phyloP scores from a whole-genome alignment of 805 yeast species.

The Lachancea lanzarotensis region DNA sequence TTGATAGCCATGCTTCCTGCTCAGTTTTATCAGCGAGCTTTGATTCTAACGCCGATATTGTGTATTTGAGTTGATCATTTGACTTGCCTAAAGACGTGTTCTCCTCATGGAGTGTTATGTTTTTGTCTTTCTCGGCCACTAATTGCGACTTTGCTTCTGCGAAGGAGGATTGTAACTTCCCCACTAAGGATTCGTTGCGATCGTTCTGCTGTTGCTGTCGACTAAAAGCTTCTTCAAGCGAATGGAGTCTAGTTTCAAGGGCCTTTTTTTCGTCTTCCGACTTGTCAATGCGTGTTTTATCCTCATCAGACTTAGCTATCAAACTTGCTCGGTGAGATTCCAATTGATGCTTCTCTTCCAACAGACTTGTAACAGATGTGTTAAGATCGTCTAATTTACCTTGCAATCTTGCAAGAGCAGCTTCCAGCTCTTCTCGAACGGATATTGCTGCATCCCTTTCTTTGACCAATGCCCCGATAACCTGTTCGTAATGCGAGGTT shows the following conservation, averaged over 20 bases:
- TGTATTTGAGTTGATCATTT: constrained; percentile 41
- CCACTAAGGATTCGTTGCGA: constrained; percentile 33
- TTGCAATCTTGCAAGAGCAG: constrained; percentile 39
- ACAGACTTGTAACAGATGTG: constrained; percentile 52
- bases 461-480: constrained; percentile 36
- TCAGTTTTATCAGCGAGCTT: constrained; percentile 46
- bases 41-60: constrained; percentile 41
- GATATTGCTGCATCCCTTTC: constrained; percentile 39
- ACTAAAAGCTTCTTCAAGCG: constrained; percentile 26
- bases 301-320: constrained; percentile 27
- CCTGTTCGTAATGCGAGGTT: constrained; percentile 37
- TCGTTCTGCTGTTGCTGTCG: constrained; percentile 29
- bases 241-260: constrained; percentile 16
- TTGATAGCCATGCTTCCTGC: constrained; percentile 50
- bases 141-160: constrained; percentile 29
- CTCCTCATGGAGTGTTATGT: constrained; percentile 56
- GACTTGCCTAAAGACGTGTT: constrained; percentile 55
- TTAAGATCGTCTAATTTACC: constrained; percentile 52
- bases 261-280: constrained; percentile 20
- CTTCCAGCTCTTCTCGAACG: constrained; percentile 41
- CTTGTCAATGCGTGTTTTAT: constrained; percentile 17
- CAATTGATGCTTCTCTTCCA: constrained; percentile 56
- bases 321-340: constrained; percentile 40
- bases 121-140: constrained; percentile 44
- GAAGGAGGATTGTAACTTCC: constrained; percentile 30